Evolutionary conservation across 208 protist species (phyloP).

Genomic region (Angomonas ambiguus): DNA sequence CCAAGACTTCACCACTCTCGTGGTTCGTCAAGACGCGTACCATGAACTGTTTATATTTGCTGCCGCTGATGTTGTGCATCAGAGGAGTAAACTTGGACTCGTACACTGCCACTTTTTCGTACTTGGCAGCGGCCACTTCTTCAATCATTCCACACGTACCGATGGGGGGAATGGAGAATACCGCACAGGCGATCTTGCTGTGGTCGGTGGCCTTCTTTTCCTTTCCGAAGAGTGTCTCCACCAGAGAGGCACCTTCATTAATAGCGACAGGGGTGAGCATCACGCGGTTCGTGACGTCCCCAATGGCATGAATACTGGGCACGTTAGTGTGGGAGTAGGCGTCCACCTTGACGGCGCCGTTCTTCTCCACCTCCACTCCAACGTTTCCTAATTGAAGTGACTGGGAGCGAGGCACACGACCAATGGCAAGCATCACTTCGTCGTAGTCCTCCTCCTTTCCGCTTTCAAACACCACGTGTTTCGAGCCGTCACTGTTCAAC

Average conservation of each 20-base stretch:
- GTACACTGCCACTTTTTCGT: slow-evolving; percentile 79
- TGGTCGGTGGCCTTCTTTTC: slow-evolving; percentile 74
- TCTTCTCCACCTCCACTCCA: slow-evolving; percentile 80
- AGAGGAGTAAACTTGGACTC: slow-evolving; percentile 80
- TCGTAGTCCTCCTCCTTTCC: slow-evolving; percentile 87
- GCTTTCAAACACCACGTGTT: slow-evolving; percentile 75
- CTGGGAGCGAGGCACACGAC: slow-evolving; percentile 90
- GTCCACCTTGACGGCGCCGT: slow-evolving; percentile 90
- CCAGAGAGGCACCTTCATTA: slow-evolving; percentile 73
- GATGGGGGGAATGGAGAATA: slow-evolving; percentile 90
- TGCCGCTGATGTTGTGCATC: slow-evolving; percentile 86
- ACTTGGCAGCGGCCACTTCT: slow-evolving; percentile 68
- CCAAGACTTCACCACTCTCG: slow-evolving; percentile 69
- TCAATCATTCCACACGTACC: slow-evolving; percentile 82
- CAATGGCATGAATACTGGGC: slow-evolving; percentile 96
- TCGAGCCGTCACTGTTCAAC: slow-evolving; percentile 54
- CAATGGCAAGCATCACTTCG: slow-evolving; percentile 94
- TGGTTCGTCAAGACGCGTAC: slow-evolving; percentile 83
- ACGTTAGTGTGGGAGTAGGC: slow-evolving; percentile 93
- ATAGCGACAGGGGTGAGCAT: slow-evolving; percentile 92
- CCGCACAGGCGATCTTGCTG: slow-evolving; percentile 82
- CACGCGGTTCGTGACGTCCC: slow-evolving; percentile 92
- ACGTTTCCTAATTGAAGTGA: slow-evolving; percentile 89
- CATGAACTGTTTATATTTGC: slow-evolving; percentile 84
- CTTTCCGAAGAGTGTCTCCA: slow-evolving; percentile 81